phyloP scores from a whole-genome alignment of 768 basidiomycete species.

The Naganishia friedmannii region DNA sequence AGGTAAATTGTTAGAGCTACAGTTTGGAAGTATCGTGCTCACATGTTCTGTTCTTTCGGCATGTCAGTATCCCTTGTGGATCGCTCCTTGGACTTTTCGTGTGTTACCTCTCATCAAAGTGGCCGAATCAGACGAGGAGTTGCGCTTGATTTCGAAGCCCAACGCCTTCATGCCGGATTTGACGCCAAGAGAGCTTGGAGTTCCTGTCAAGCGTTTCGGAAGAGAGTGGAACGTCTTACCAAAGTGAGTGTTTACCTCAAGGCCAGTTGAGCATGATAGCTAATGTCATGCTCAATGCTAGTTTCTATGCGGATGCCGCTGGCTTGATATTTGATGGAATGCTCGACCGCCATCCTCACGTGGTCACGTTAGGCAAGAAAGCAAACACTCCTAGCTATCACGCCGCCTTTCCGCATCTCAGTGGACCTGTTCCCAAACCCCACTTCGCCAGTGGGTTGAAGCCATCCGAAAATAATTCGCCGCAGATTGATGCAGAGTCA shows the following conservation, averaged over 20 bases:
- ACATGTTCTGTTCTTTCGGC: background rate
- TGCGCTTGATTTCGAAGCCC: slow-evolving; percentile 32
- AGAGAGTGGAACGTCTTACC: slow-evolving; percentile 44
- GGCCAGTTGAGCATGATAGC: background rate
- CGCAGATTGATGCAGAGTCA: background rate
- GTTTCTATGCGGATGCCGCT: slow-evolving; percentile 21
- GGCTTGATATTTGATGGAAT: slow-evolving; percentile 40
- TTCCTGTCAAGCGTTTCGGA: slow-evolving; percentile 44
- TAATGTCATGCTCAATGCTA: background rate
- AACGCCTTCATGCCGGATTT: slow-evolving; percentile 38
- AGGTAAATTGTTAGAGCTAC: slow-evolving; percentile 38
- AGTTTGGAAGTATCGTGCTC: background rate
- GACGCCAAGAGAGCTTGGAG: slow-evolving; percentile 19
- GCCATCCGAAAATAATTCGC: background rate
- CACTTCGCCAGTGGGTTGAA: background rate
- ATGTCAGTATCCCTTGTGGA: slow-evolving; percentile 43
- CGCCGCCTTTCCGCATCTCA: slow-evolving; percentile 19
- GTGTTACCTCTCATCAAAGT: slow-evolving; percentile 40
- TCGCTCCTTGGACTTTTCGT: slow-evolving; percentile 46
- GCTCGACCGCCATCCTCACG: slow-evolving; percentile 43
- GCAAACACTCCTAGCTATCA: slow-evolving; percentile 21
- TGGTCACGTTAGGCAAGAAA: slow-evolving; percentile 35
- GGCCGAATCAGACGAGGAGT: slow-evolving; percentile 33
- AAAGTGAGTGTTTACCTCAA: slow-evolving; percentile 17
- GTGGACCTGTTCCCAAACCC: background rate